These are phyloP conservation scores for Suhomyces prunicola DNA, from an alignment of 805 yeast species.

Conservation along the genomic window DNA sequence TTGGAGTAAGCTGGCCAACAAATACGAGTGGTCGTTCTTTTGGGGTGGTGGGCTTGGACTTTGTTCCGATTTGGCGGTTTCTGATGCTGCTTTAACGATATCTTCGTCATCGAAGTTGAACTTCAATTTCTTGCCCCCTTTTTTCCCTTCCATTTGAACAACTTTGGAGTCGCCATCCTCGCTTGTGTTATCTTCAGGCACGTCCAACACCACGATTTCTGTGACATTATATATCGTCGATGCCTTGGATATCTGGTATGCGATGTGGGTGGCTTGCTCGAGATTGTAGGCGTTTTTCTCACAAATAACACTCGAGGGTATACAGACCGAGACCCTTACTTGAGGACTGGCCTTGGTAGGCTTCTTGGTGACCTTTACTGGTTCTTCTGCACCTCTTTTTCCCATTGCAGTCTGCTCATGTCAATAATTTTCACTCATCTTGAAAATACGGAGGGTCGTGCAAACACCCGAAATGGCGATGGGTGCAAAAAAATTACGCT, in stretches of 20 bases:
- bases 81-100: slow-evolving; percentile 8
- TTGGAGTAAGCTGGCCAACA: slow-evolving; percentile 69
- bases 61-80: slow-evolving; percentile 12
- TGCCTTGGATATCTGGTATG: slow-evolving; percentile 77
- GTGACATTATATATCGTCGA: slow-evolving; percentile 67
- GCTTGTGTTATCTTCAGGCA: slow-evolving; percentile 24
- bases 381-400: slow-evolving; percentile 20
- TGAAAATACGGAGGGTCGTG: slow-evolving; percentile 2
- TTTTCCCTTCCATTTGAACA: slow-evolving; percentile 20
- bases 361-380: slow-evolving; percentile 23
- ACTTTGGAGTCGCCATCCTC: slow-evolving; percentile 20
- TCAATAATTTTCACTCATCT: slow-evolving; percentile 1
- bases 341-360: slow-evolving; percentile 24
- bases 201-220: slow-evolving; percentile 71
- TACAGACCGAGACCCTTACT: slow-evolving; percentile 55
- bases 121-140: slow-evolving; percentile 28
- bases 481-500: not conserved
- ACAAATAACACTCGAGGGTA: slow-evolving; percentile 67
- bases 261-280: slow-evolving; percentile 68
- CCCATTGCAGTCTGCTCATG: slow-evolving; percentile 5
- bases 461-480: not conserved
- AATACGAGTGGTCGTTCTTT: slow-evolving; percentile 37
- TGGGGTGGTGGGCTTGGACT: slow-evolving; percentile 12
- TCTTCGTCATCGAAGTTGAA: slow-evolving; percentile 32
- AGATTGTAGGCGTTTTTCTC: slow-evolving; percentile 55